Evolutionary conservation across 2,329 filamentous ascomycete species (phyloP), one percentile per base, ranked within the genome.

Genomic region (Drechslerella dactyloides): DNA sequence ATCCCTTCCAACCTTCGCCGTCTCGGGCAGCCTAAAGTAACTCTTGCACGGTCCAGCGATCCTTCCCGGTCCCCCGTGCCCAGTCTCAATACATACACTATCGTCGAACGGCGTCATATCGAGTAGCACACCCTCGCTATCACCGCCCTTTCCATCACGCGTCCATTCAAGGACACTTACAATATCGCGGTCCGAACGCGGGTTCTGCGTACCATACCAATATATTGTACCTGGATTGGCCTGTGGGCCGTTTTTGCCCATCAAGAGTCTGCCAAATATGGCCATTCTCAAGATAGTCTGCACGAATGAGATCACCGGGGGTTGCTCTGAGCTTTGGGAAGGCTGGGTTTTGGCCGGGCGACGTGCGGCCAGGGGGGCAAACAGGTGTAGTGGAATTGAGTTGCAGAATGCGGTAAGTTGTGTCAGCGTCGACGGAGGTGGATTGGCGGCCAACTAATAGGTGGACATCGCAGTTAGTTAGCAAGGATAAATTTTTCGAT

Each of bases 31-130:
- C 77, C 87, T 83, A 52, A 97, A 82, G 77, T 94, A 88, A 35
- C 88, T 88, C 80, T 97, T 93, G 81, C 94, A 97, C 93, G 82
- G 76, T 89, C 85, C 51, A 80, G 15, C 69, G 35, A 35, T 44
- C 54, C 11, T 46, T 23, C 83, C 86, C 1, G 82, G 78, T 78
- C 91, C 93, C 77, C 86, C 80, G 15, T 65, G 60, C 0, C 62
- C 69, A 37, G 44, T 53, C 81, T 97, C 90, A 79, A 92, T 92
- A 82, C 94, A 99, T 77, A 91, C 89, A 24, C 89, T 90, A 76
- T 99, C 94, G 77, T 97, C 94, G 79, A 87, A 99, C 81, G 90
- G 87, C 75, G 91, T 87, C 1, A 57, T 63, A 0, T 86, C 89
- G 40, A 97, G 82, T 11, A 97, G 86, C 46, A 83, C 82, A 33